Conservation (phyloP, 768 basidiomycete species). For the Vararia minispora region DNA sequence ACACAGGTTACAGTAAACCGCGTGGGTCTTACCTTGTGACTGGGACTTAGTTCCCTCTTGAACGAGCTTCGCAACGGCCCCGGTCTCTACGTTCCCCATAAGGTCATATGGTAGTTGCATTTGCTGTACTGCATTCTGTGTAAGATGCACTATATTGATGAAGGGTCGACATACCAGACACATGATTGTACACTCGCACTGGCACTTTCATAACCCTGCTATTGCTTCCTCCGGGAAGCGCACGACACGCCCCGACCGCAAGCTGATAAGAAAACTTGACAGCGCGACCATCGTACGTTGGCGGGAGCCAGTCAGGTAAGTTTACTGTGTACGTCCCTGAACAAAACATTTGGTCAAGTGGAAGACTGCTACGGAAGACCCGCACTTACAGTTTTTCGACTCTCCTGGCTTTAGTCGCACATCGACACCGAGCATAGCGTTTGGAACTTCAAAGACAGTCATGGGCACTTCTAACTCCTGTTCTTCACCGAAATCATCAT, state of each 20-base stretch:
- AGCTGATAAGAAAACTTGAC: constrained; percentile 86
- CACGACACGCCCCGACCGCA: constrained; percentile 77
- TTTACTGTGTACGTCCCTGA: constrained; percentile 71
- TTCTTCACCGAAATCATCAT: constrained; percentile 34
- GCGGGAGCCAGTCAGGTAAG: constrained; percentile 75
- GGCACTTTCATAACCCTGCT: constrained; percentile 87
- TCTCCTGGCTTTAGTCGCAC: constrained; percentile 74
- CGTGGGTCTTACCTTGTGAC: no score
- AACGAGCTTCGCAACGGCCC: no score
- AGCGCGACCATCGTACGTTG: constrained; percentile 79
- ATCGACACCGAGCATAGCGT: constrained; percentile 86
- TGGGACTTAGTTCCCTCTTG: no score
- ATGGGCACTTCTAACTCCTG: constrained; percentile 55
- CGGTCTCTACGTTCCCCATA: no score
- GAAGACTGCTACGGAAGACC: constrained; percentile 1
- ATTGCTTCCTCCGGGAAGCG: constrained; percentile 35
- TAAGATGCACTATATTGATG: no score
- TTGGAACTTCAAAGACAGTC: constrained; percentile 79
- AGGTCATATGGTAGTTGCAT: no score
- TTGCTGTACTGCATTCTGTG: no score
- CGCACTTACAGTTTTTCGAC: constrained; percentile 63
- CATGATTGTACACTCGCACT: constrained; percentile 82
- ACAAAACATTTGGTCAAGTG: background rate
- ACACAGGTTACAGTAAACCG: no score
- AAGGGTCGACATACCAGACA: constrained; percentile 69